Evolutionary conservation across 2,329 filamentous ascomycete genomes (phyloP).

Genomic region (Neoscytalidium dimidiatum): DNA sequence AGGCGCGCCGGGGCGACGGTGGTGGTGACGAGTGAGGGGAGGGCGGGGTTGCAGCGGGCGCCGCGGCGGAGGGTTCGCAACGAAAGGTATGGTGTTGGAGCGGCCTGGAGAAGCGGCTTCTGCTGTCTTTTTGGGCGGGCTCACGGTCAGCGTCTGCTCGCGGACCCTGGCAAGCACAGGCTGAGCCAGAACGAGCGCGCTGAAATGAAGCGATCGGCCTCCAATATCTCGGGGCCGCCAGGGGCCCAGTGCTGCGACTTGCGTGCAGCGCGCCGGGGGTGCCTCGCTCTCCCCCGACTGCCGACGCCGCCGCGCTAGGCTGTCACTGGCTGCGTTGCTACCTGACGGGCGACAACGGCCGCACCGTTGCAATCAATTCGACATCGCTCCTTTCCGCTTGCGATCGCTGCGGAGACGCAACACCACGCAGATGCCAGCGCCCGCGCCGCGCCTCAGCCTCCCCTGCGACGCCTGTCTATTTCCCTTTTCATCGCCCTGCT

Average conservation of each 20-base stretch:
- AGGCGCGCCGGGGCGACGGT: background rate
- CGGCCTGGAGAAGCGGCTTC: background rate
- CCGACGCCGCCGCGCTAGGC: background rate
- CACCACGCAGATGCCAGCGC: background rate
- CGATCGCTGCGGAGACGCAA: background rate
- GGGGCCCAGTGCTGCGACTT: constrained; percentile 7
- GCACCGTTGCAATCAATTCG: constrained; percentile 11
- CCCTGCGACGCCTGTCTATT: background rate
- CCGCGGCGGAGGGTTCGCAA: background rate
- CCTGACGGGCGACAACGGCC: constrained; percentile 3
- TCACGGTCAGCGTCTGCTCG: background rate
- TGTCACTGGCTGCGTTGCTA: background rate
- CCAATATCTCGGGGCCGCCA: constrained; percentile 13
- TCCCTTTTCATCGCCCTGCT: background rate
- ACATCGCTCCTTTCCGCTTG: background rate
- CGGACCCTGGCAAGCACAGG: constrained; percentile 5
- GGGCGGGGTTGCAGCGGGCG: background rate
- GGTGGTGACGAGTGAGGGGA: background rate
- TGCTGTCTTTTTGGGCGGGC: background rate
- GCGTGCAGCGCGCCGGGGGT: constrained; percentile 9
- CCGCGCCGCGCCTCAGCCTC: background rate
- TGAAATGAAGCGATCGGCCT: constrained; percentile 19
- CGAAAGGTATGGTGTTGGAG: background rate
- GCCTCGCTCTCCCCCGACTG: background rate
- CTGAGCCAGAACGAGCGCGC: constrained; percentile 6